Evolutionary conservation across 73 alveolate genomes (phyloP).

Genomic region (Breviolum minutum): DNA sequence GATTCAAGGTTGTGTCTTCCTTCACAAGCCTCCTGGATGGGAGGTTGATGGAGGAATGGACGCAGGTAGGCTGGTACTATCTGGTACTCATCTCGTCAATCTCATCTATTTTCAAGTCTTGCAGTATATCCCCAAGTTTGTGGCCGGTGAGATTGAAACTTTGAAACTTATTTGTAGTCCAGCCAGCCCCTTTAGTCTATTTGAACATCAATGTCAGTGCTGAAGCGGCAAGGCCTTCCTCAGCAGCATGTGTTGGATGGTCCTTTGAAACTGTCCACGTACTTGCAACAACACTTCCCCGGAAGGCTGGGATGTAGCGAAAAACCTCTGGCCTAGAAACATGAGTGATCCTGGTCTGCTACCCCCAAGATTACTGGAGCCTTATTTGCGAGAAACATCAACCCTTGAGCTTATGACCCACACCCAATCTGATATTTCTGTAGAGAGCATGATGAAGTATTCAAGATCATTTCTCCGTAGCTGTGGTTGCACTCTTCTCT

Average conservation of each 20-base stretch:
- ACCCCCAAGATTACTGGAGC: neutral
- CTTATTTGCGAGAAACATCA: neutral
- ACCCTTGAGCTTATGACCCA: neutral
- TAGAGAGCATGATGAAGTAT: neutral
- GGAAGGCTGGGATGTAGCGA: neutral
- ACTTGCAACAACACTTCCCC: neutral
- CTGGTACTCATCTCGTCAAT: neutral
- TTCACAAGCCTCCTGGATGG: slow-evolving; percentile 67
- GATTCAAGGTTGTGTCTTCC: neutral
- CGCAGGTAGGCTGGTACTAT: neutral
- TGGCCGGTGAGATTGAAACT: no score
- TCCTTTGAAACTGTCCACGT: slow-evolving; percentile 2
- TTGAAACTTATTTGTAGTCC: no score
- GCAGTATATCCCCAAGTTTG: neutral
- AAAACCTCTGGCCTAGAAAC: neutral
- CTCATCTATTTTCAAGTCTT: neutral
- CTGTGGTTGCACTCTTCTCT: neutral
- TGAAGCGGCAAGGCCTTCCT: neutral
- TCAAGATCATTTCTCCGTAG: neutral
- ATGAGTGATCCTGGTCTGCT: neutral
- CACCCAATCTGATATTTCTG: neutral
- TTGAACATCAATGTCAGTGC: neutral
- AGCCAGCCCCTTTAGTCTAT: no score
- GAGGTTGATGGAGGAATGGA: slow-evolving; percentile 53
- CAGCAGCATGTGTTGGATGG: neutral